These are phyloP conservation scores for Solanum sparsipilum DNA, from an alignment of 257 asterid species.

Conservation along the genomic window DNA sequence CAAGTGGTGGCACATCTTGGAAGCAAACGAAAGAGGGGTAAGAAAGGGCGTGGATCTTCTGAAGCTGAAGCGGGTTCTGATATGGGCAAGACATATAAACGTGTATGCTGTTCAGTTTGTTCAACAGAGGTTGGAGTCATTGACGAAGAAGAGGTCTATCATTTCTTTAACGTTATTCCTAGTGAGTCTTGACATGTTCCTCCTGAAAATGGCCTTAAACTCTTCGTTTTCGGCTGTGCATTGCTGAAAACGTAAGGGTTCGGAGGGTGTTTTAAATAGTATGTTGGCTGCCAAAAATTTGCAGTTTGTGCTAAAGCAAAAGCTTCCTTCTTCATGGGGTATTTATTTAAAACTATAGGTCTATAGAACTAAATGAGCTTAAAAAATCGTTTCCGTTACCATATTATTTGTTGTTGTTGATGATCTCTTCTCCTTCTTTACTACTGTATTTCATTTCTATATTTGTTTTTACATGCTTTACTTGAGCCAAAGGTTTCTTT, in stretches of 20 bases:
- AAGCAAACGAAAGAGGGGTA: constrained; percentile 53
- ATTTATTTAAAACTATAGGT: background rate
- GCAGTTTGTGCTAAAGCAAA: background rate
- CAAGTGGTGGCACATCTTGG: constrained; percentile 34
- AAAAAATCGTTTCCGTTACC: background rate
- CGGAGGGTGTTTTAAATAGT: background rate
- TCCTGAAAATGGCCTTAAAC: background rate
- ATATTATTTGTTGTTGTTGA: background rate
- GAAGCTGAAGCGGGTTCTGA: constrained; percentile 9
- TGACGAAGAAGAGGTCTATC: constrained; percentile 77
- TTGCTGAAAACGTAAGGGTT: background rate
- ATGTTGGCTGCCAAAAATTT: background rate
- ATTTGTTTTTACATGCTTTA: too few species aligned
- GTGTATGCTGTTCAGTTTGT: constrained; percentile 68
- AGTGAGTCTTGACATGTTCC: constrained; percentile 48
- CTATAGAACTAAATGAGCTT: background rate
- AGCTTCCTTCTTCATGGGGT: background rate
- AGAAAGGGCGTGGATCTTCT: constrained; percentile 5
- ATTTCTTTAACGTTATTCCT: constrained; percentile 68
- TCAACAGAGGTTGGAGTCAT: constrained; percentile 73
- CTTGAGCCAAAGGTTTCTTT: background rate
- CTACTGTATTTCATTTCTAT: background rate
- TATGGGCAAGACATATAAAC: constrained; percentile 25
- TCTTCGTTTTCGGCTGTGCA: background rate
- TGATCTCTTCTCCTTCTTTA: background rate